Evolutionary conservation across 345 rosid genomes (phyloP).

Genomic region (Limnanthes douglasii): DNA sequence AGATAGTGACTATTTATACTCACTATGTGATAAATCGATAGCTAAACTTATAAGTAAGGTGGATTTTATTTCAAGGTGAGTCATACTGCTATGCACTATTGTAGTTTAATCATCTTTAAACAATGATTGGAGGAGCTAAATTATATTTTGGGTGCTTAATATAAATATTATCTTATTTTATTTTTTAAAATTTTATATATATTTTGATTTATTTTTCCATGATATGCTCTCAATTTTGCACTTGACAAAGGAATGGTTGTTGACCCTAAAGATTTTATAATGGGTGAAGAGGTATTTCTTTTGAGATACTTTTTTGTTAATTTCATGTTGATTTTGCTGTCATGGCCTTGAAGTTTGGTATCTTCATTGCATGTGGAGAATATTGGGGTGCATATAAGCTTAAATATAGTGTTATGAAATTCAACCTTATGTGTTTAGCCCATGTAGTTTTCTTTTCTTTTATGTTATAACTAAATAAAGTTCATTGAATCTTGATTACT

Average conservation of each 20-base stretch:
- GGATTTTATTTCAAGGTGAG: too few species aligned
- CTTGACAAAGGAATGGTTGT: constrained; percentile 94
- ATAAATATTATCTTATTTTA: background rate
- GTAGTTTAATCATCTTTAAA: too few species aligned
- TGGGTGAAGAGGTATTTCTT: constrained; percentile 84
- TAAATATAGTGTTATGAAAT: constrained; percentile 5
- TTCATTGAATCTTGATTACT: constrained; percentile 23
- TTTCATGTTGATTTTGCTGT: constrained; percentile 2
- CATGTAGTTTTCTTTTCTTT: constrained; percentile 4
- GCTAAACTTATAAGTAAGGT: too few species aligned
- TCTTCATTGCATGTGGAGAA: constrained; percentile 61
- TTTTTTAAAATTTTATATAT: too few species aligned
- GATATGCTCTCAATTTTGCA: constrained; percentile 78
- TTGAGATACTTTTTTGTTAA: constrained; percentile 5
- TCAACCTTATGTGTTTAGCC: background rate
- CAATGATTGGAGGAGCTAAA: too few species aligned
- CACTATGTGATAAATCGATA: too few species aligned
- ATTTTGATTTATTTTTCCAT: constrained; percentile 12
- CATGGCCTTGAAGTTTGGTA: constrained; percentile 3
- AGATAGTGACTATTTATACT: background rate
- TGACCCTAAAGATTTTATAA: constrained; percentile 74
- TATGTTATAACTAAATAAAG: too few species aligned
- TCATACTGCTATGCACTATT: too few species aligned
- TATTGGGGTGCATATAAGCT: constrained; percentile 99
- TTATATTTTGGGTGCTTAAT: background rate